Percentiles rank a stretch among this genome's conserved stretches.
phyloP scores from a whole-genome alignment of 768 basidiomycete species.

The Tubosaeta sp. region DNA sequence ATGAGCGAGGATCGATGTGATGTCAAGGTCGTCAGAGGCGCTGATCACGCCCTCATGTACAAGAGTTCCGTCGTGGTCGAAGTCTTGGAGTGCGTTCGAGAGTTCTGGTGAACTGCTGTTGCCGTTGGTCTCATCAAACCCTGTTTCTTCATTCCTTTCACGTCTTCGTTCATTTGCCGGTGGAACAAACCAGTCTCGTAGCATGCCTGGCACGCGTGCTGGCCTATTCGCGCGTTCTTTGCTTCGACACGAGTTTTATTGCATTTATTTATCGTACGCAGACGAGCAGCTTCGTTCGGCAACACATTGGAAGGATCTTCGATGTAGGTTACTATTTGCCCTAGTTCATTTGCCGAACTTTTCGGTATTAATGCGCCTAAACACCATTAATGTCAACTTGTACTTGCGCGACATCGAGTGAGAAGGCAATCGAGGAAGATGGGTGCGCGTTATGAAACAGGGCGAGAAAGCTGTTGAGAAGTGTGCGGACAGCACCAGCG shows the following conservation, averaged over 20 bases:
- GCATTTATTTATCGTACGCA: slow-evolving; percentile 19
- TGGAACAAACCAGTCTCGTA: slow-evolving; percentile 15
- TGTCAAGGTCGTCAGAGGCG: slow-evolving; percentile 80
- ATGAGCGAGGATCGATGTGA: slow-evolving; percentile 73
- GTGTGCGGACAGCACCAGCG: no score
- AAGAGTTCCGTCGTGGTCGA: slow-evolving; percentile 83
- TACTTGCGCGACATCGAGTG: slow-evolving; percentile 10
- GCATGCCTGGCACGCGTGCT: neutral
- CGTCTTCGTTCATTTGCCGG: slow-evolving; percentile 6
- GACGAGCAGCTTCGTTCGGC: slow-evolving; percentile 13
- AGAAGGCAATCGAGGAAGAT: no score
- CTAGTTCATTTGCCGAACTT: slow-evolving; percentile 21
- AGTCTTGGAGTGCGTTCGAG: slow-evolving; percentile 66
- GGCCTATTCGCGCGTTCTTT: slow-evolving; percentile 2
- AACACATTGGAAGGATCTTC: slow-evolving; percentile 25
- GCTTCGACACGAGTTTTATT: slow-evolving; percentile 8
- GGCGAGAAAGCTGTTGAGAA: neutral
- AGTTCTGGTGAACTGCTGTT: slow-evolving; percentile 42
- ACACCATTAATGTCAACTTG: slow-evolving; percentile 28
- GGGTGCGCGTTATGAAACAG: neutral
- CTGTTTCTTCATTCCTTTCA: slow-evolving; percentile 18
- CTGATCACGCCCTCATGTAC: slow-evolving; percentile 93
- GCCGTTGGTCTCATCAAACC: slow-evolving; percentile 6
- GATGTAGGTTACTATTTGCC: slow-evolving; percentile 26
- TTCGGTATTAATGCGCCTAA: slow-evolving; percentile 32